Conservation (phyloP, 495 filamentous ascomycete species). For the Penicillium goetzii region DNA sequence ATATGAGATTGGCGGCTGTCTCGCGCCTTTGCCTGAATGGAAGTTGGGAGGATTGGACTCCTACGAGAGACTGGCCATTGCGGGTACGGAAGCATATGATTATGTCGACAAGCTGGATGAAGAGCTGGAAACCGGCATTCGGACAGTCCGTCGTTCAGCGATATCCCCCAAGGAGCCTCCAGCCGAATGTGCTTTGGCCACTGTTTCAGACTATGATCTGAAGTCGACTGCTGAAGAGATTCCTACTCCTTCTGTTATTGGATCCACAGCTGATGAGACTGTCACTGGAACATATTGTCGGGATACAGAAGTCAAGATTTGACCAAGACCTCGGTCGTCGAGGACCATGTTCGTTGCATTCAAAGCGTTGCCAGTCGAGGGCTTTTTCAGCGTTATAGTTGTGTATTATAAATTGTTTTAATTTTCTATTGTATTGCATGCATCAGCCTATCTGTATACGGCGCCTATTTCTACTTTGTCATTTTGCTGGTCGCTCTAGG, state of each 20-base stretch:
- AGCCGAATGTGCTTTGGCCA: conserved; percentile 1
- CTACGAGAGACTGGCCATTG: conserved; percentile 28
- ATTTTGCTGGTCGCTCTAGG: neutral
- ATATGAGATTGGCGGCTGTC: conserved; percentile 20
- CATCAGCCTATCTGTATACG: neutral
- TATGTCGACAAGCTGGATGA: conserved; percentile 30
- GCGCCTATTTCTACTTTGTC: neutral
- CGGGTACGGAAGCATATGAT: conserved; percentile 21
- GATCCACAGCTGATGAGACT: conserved; percentile 1
- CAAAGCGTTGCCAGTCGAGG: neutral
- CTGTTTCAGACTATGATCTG: conserved; percentile 4
- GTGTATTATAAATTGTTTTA: neutral
- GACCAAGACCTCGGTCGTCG: neutral
- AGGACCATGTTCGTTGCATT: neutral
- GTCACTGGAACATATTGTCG: conserved; percentile 1
- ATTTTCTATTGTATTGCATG: neutral
- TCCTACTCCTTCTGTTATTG: neutral
- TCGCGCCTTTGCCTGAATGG: conserved; percentile 25
- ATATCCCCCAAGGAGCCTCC: neutral
- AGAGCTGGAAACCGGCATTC: conserved; percentile 18
- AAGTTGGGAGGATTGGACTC: conserved; percentile 26
- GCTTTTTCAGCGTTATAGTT: neutral
- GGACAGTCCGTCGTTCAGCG: conserved; percentile 18
- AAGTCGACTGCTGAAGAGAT: neutral
- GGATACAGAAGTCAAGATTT: neutral